Evolutionary conservation across 2,329 filamentous ascomycete species (phyloP).

Genomic region (Westerdykella aurantiaca): DNA sequence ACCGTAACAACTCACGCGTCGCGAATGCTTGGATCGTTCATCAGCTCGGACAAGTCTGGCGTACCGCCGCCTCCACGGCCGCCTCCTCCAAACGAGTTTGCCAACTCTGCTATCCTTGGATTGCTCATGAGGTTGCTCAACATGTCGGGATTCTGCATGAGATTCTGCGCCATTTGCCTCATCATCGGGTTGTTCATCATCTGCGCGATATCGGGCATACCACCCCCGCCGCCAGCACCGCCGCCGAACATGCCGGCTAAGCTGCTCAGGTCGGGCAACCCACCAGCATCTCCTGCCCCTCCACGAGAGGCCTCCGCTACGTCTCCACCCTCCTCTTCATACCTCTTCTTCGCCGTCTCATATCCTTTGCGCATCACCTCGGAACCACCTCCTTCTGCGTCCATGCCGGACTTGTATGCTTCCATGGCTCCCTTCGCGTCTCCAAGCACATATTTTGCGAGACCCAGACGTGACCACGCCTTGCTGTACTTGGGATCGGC

Average conservation of each 20-base stretch:
- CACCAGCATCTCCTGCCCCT: slow-evolving; percentile 37
- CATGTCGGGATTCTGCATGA: slow-evolving; percentile 95
- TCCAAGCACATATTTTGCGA: slow-evolving; percentile 85
- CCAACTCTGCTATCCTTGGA: slow-evolving; percentile 82
- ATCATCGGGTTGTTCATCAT: slow-evolving; percentile 98
- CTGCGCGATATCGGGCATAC: slow-evolving; percentile 75
- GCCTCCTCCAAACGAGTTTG: slow-evolving; percentile 62
- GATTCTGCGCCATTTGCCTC: slow-evolving; percentile 88
- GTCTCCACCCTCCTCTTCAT: slow-evolving; percentile 68
- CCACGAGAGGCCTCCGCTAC: slow-evolving; percentile 40
- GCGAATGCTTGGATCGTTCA: slow-evolving; percentile 87
- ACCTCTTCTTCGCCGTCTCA: slow-evolving; percentile 83
- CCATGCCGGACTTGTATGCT: slow-evolving; percentile 87
- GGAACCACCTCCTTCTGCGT: slow-evolving; percentile 88
- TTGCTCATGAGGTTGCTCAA: slow-evolving; percentile 93
- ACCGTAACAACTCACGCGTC: slow-evolving; percentile 67
- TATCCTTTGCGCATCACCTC: slow-evolving; percentile 97
- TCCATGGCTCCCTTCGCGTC: slow-evolving; percentile 91
- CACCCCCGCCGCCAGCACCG: slow-evolving; percentile 60
- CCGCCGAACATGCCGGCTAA: slow-evolving; percentile 50
- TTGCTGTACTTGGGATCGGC: slow-evolving; percentile 93
- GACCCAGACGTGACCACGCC: slow-evolving; percentile 88
- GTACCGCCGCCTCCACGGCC: slow-evolving; percentile 60
- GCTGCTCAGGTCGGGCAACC: slow-evolving; percentile 39
- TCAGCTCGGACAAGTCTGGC: slow-evolving; percentile 78